Conservation (phyloP, 2,329 filamentous ascomycete species). For the Sodiomyces alkalinus region DNA sequence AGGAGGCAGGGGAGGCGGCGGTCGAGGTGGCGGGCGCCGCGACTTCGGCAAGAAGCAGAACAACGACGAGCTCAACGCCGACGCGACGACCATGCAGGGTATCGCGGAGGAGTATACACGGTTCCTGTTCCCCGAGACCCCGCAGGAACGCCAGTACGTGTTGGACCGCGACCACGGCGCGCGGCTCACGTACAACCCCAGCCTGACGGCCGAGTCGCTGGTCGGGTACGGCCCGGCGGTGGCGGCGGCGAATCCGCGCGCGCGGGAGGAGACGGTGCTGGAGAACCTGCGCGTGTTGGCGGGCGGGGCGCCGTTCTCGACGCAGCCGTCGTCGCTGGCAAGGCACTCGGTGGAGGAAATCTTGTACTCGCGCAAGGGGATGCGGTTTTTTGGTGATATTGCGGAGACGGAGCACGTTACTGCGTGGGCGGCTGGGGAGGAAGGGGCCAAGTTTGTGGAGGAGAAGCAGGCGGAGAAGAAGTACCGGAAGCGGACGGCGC, state of each 20-base stretch:
- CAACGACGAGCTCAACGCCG: too few species aligned
- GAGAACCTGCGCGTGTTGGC: conserved; percentile 20
- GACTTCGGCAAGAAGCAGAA: too few species aligned
- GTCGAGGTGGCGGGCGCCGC: conserved; percentile 7
- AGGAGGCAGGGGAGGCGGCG: conserved; percentile 10
- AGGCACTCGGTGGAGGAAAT: conserved; percentile 1
- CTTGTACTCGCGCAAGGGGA: conserved; percentile 7
- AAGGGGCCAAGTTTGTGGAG: conserved; percentile 7
- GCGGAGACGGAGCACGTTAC: conserved; percentile 13
- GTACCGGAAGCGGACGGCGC: too few species aligned
- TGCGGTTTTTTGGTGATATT: conserved; percentile 17
- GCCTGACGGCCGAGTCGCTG: conserved; percentile 18
- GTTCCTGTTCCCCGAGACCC: conserved; percentile 7
- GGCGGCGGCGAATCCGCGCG: conserved; percentile 14
- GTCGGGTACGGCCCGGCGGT: conserved; percentile 18
- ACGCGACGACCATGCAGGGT: too few species aligned
- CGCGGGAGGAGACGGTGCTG: conserved; percentile 14
- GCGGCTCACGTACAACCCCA: conserved; percentile 15
- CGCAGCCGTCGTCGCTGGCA: background rate
- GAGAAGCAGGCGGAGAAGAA: conserved; percentile 11
- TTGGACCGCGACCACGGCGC: conserved; percentile 10
- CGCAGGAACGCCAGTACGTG: conserved; percentile 12
- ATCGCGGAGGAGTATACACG: too few species aligned
- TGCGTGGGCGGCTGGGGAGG: conserved; percentile 12
- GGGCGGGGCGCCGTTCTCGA: conserved; percentile 10